Evolutionary conservation across 805 yeast genomes (phyloP).

Genomic region (Starmera caribaea): DNA sequence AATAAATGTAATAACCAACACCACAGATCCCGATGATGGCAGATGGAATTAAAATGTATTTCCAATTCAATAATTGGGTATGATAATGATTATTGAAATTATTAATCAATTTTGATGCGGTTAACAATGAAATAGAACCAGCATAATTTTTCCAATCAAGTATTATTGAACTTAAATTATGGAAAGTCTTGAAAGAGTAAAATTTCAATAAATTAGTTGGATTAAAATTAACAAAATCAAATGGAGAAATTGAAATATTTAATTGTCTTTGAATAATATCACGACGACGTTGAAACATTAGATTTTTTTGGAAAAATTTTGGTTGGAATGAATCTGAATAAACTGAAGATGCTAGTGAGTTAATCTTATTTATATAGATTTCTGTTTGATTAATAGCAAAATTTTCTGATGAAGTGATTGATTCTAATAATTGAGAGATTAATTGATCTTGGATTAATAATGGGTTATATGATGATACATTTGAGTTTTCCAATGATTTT

Average conservation of each 20-base stretch:
- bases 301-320: constrained; percentile 54
- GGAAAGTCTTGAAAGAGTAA: constrained; percentile 43
- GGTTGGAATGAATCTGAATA: constrained; percentile 50
- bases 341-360: constrained; percentile 53
- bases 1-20: constrained; percentile 51
- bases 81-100: constrained; percentile 32
- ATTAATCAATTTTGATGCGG: constrained; percentile 18
- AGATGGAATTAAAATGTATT: constrained; percentile 44
- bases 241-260: constrained; percentile 46
- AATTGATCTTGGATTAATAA: constrained; percentile 27
- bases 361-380: constrained; percentile 51
- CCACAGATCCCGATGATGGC: constrained; percentile 39
- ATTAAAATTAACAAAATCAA: constrained; percentile 81
- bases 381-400: constrained; percentile 56
- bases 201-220: constrained; percentile 24
- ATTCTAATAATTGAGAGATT: constrained; percentile 50
- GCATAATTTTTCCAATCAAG: constrained; percentile 21
- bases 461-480: no score
- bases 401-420: constrained; percentile 58
- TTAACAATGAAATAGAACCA: constrained; percentile 19
- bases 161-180: constrained; percentile 18
- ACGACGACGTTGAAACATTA: constrained; percentile 73
- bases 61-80: constrained; percentile 26
- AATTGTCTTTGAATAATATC: constrained; percentile 55
- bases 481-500: no score